A percentile compares a stretch with the other conserved stretches of the same genome.
These are phyloP conservation scores for Helicostylum pulchrum DNA, from an alignment of 192 early-diverging fungal genomes.

Conservation along the genomic window DNA sequence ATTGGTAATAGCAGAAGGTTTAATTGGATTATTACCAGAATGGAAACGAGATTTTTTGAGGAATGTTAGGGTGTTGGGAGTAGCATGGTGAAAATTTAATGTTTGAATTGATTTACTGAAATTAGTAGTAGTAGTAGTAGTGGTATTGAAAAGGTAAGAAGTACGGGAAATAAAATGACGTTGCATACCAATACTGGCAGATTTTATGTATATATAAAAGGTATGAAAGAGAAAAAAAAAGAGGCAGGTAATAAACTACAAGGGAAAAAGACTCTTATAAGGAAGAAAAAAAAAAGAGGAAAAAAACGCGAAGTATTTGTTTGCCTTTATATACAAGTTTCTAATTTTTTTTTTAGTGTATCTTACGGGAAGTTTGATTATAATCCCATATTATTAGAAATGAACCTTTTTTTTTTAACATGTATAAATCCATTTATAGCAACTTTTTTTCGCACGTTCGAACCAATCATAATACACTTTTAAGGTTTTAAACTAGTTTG, in stretches of 20 bases:
- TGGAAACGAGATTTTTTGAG: background rate
- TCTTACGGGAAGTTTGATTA: background rate
- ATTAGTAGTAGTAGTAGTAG: background rate
- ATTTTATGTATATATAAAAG: background rate
- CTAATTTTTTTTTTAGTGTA: background rate
- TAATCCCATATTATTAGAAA: background rate
- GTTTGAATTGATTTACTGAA: background rate
- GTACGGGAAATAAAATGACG: constrained; percentile 2
- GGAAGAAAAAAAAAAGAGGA: too few species aligned
- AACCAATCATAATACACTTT: constrained; percentile 13
- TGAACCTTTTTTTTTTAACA: background rate
- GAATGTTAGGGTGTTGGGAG: background rate
- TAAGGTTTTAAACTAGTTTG: background rate
- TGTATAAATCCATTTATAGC: background rate
- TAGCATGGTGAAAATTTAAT: background rate
- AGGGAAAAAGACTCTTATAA: too few species aligned
- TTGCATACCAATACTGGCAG: constrained; percentile 2
- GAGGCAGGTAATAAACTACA: background rate
- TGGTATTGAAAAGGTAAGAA: background rate
- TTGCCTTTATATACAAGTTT: background rate
- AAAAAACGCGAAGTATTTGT: background rate
- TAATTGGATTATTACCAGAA: background rate
- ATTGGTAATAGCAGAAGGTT: background rate
- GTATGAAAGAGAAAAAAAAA: background rate
- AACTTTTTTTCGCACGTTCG: constrained; percentile 16